Base-by-base conservation (phyloP, 2,329 filamentous ascomycete species). In the Bipolaris sorokiniana region DNA sequence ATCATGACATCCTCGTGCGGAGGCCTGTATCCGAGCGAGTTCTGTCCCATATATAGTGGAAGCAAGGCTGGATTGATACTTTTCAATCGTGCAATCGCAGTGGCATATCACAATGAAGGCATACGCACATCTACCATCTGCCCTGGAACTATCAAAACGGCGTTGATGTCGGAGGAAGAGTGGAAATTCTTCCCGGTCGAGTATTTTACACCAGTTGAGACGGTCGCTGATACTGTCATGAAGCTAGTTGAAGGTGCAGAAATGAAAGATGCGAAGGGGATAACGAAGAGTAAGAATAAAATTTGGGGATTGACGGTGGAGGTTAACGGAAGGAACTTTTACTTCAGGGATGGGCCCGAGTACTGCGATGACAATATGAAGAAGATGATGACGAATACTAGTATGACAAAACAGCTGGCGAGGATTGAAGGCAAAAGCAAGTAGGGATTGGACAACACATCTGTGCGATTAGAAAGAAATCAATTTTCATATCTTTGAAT, bases 121-220 rank as follows among this genome's bases (percentile, higher is more conserved):
- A 73, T 80, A 18, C 73, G 77, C 11, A 76, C 76, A 3, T 80
- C 79, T 54, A 70, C 72, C 1, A 76, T 78, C 0, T 77, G 72
- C 13, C 76, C 76, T 1, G 76, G 75, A 0, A 74, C 73, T 1
- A 76, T 79, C 10, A 62, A 65, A 47, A 79, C 77, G 2, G 73
- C 75, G 13, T 56, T 80, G 9, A 48, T 78, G 38, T 68, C 61
- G 7, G 40, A 58, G 20, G 64, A 69, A 4, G 74, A 70, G 20
- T 78, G 77, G 74, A 62, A 64, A 31, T 63, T 56, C 2, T 79
- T 78, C 26, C 73, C 73, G 16, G 52, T 66, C n/a, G 54, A 69
- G 37, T 67, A 63, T 6, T 76, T 75, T 51, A 77, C 74, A 9
- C 74, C 75, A 2, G 64, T 73, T 9, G 58, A 67, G 7, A 70